Percentiles rank a stretch among this genome's conserved stretches.
Conservation (phyloP, 768 basidiomycete species). For the Paxillus ammoniavirescens region DNA sequence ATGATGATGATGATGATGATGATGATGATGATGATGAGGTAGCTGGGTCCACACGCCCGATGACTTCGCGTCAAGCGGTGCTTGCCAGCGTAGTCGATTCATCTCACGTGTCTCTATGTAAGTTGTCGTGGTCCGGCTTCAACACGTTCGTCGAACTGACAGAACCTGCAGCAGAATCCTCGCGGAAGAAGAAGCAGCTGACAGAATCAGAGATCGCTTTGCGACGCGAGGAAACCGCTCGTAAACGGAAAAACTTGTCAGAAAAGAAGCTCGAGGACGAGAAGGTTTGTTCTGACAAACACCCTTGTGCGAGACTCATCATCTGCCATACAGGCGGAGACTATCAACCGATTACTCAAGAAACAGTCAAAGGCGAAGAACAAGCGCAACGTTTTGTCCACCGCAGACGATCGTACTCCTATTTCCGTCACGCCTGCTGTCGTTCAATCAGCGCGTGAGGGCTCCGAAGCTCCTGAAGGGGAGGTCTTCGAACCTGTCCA, state of each 20-base stretch:
- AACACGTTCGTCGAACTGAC: background rate
- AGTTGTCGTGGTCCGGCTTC: background rate
- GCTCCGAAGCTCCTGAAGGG: conserved; percentile 34
- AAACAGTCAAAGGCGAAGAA: conserved; percentile 73
- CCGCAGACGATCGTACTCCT: conserved; percentile 45
- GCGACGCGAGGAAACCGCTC: conserved; percentile 74
- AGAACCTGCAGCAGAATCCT: conserved; percentile 10
- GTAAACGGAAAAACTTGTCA: conserved; percentile 76
- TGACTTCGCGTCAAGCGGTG: conserved; percentile 68
- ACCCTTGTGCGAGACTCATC: background rate
- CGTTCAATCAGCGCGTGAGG: conserved; percentile 27
- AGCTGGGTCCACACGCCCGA: conserved; percentile 32
- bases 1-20: no score
- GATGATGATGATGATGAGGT: conserved; percentile 43
- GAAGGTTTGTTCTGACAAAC: conserved; percentile 47
- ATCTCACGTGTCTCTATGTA: conserved; percentile 65
- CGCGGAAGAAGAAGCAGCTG: conserved; percentile 58
- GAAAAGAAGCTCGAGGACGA: conserved; percentile 87
- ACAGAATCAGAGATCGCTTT: conserved; percentile 74
- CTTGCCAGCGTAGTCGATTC: conserved; percentile 67
- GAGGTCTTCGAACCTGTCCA: conserved; percentile 42
- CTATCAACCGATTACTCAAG: conserved; percentile 85
- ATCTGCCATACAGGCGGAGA: conserved; percentile 58
- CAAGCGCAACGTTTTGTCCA: conserved; percentile 52
- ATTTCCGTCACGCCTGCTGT: conserved; percentile 28